Percentiles rank a stretch among this genome's conserved stretches.
These are phyloP conservation scores for Aristolochia contorta DNA, from an alignment of 164 flowering plant species.

Conservation along the genomic window DNA sequence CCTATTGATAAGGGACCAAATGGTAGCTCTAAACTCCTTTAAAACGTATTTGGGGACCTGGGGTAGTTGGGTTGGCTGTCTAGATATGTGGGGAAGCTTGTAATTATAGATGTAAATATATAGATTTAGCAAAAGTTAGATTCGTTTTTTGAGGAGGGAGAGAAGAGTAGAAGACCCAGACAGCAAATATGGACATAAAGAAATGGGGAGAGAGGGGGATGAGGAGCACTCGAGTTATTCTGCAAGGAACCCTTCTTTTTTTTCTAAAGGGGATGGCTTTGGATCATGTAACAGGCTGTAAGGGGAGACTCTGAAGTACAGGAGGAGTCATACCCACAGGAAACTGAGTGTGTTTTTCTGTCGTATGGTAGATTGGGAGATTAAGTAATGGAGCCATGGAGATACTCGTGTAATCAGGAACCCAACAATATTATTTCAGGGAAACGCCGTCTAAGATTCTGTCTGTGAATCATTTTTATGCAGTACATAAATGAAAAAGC, in stretches of 20 bases:
- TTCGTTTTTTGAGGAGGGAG: neutral
- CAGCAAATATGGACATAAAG: neutral
- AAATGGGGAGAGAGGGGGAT: neutral
- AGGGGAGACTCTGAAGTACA: slow-evolving; percentile 1
- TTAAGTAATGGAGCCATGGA: neutral
- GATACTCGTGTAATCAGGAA: neutral
- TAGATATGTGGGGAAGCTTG: neutral
- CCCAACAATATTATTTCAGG: too few species aligned
- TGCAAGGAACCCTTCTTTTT: too few species aligned
- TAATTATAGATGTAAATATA: too few species aligned
- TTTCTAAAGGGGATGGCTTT: neutral
- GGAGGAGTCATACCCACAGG: too few species aligned
- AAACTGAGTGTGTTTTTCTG: neutral
- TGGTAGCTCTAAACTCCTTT: too few species aligned
- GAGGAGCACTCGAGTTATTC: too few species aligned
- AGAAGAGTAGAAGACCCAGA: neutral
- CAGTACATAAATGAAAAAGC: too few species aligned
- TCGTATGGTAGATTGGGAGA: slow-evolving; percentile 3
- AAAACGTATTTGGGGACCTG: neutral
- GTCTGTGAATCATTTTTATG: too few species aligned
- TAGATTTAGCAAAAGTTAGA: too few species aligned
- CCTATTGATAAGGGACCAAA: too few species aligned
- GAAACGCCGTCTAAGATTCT: too few species aligned
- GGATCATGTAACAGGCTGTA: slow-evolving; percentile 9
- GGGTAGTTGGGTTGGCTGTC: neutral